Conservation (phyloP, 169 alveolate genomes). For the Neospora caninum region DNA sequence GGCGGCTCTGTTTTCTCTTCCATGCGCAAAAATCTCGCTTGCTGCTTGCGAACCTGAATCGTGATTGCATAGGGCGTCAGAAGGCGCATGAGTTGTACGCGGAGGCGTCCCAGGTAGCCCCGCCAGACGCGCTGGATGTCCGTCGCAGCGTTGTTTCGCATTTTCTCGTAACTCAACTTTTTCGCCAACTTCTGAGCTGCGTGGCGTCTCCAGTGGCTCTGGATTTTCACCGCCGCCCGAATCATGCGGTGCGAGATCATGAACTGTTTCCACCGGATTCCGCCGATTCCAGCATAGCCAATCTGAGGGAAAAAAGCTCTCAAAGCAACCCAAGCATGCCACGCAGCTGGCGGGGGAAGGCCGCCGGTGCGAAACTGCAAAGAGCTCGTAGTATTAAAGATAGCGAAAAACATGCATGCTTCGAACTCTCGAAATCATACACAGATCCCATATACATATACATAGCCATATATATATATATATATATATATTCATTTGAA, state of each 20-base stretch:
- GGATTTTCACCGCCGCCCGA: slow-evolving; percentile 31
- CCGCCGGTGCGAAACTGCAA: neutral
- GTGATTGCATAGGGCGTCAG: slow-evolving; percentile 41
- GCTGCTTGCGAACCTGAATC: slow-evolving; percentile 41
- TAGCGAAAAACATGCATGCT: neutral
- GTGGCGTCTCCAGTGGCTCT: neutral
- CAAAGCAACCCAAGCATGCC: neutral
- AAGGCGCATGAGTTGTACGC: slow-evolving; percentile 34
- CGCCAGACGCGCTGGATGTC: slow-evolving; percentile 44
- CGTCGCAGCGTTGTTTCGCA: neutral
- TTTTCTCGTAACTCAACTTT: neutral
- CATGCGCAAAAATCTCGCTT: no score
- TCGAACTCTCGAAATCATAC: no score
- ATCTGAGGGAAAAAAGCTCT: slow-evolving; percentile 1
- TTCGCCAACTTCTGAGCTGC: neutral
- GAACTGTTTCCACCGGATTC: slow-evolving; percentile 25
- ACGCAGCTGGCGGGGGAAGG: neutral
- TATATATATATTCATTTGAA: no score
- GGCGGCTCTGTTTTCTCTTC: no score
- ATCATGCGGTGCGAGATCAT: neutral
- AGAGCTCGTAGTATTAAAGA: neutral
- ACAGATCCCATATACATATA: no score
- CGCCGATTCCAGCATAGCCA: slow-evolving; percentile 33
- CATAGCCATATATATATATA: no score
- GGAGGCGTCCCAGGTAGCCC: slow-evolving; percentile 33